Base-by-base conservation (phyloP, 192 early-diverging fungal species). In the Backusella australiensis region DNA sequence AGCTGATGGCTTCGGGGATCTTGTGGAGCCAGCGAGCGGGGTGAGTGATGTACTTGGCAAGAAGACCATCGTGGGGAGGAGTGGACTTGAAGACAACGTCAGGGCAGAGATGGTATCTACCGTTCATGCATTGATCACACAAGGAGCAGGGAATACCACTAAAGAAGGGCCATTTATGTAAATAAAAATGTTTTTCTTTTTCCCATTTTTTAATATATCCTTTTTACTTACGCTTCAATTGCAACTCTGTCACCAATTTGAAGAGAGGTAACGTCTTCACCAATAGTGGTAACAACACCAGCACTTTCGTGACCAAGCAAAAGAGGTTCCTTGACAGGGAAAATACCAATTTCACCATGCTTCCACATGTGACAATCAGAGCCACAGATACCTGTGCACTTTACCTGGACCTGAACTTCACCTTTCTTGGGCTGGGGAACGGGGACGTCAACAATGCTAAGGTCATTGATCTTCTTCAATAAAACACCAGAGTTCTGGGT, bases 161-260 rank as follows among this genome's bases (percentile, higher is more conserved):
- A 74, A 69, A n/a, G 6, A 35, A 34, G 15, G 8, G n/a, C 12
- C 0, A 36, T 5, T 75, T 52, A 32, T 42, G 4, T 46, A 49
- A 67, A 12, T n/a, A n/a, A 34, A 46, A 4, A 17, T 2, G 6
- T 36, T 44, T 35, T 29, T 46, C 29, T 8, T 32, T 32, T 32
- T 34, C 35, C 14, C 46, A 11, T 26, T 38, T 29, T 41, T 65
- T 39, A 15, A 36, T 14, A 14, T 46, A 67, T 75, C 11, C 39
- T 5, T 42, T 69, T 46, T 44, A 75, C 73, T 80, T 80, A 80
- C 72, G 82, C 73, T 76, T 84, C 83, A 21, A 84, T 68, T 29
- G 78, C 80, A 35, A 84, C 83, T 35, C 75, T 74, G 67, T 84
- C 83, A 26, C 83, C 83, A 63, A 83, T 71, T 41, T 84, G 80